Percentiles rank a stretch among this genome's conserved stretches.
These are phyloP conservation scores for Dothistroma septosporum DNA, from an alignment of 2,329 filamentous ascomycete species.

Conservation along the genomic window DNA sequence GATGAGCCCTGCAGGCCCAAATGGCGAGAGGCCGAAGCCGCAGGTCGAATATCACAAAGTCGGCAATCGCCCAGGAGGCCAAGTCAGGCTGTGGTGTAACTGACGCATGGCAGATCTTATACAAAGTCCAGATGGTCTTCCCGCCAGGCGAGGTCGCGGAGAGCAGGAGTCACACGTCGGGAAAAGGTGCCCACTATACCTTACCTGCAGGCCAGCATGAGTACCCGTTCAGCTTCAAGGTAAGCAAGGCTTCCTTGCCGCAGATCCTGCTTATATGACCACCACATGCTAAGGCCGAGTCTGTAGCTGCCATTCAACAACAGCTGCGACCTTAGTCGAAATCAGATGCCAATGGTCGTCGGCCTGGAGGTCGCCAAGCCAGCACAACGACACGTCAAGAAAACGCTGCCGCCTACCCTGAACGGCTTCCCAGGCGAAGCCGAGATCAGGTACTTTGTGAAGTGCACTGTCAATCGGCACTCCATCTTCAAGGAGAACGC, in stretches of 20 bases:
- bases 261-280: background rate
- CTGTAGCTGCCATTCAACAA: constrained; percentile 64
- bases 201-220: constrained; percentile 67
- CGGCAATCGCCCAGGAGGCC: constrained; percentile 7
- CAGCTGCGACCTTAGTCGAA: constrained; percentile 51
- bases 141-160: constrained; percentile 36
- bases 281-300: background rate
- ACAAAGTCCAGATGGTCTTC: constrained; percentile 64
- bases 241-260: constrained; percentile 41
- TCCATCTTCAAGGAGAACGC: constrained; percentile 89
- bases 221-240: constrained; percentile 74
- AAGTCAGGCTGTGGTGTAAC: background rate
- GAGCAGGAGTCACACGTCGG: constrained; percentile 20
- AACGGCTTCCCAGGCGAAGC: constrained; percentile 82
- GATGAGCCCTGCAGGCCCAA: constrained; percentile 44
- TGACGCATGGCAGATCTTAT: constrained; percentile 59
- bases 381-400: constrained; percentile 65
- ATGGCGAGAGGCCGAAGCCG: constrained; percentile 42
- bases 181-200: constrained; percentile 48
- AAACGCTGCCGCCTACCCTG: constrained; percentile 82
- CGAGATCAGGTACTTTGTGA: constrained; percentile 90
- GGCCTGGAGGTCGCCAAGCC: constrained; percentile 46
- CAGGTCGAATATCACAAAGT: constrained; percentile 52
- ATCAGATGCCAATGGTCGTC: constrained; percentile 41
- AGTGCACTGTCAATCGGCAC: constrained; percentile 88